Conservation (phyloP, 2,329 filamentous ascomycete genomes). For the Chrysoporthe puriensis region DNA sequence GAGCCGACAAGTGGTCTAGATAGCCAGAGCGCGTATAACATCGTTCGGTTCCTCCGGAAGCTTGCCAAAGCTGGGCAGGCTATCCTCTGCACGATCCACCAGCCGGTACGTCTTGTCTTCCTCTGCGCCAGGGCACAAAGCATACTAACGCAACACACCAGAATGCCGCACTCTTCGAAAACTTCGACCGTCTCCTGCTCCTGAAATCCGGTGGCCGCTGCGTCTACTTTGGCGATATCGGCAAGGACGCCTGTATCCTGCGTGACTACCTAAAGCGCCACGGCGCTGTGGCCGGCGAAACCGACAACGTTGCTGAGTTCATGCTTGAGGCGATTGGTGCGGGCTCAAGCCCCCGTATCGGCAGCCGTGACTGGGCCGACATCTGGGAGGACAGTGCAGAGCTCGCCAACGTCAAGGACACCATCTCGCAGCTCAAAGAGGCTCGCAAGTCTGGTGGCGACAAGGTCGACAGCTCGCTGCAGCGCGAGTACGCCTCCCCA, state of each 20-base stretch:
- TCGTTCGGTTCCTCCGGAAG: constrained; percentile 77
- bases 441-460: constrained; percentile 50
- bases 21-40: constrained; percentile 74
- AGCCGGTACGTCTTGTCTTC: constrained; percentile 54
- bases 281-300: constrained; percentile 61
- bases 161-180: constrained; percentile 82
- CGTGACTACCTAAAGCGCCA: constrained; percentile 64
- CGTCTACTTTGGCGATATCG: constrained; percentile 87
- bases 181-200: constrained; percentile 82
- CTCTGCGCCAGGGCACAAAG: background rate
- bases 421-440: constrained; percentile 69
- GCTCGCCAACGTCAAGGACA: constrained; percentile 65
- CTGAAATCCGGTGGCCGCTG: constrained; percentile 78
- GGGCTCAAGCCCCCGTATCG: constrained; percentile 71
- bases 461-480: constrained; percentile 53
- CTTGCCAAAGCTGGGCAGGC: constrained; percentile 80
- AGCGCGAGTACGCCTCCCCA: constrained; percentile 83
- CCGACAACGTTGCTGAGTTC: constrained; percentile 70
- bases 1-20: constrained; percentile 79
- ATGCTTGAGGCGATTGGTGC: constrained; percentile 87
- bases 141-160: constrained; percentile 1
- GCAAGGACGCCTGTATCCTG: constrained; percentile 72
- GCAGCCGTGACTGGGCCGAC: constrained; percentile 77
- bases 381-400: constrained; percentile 78
- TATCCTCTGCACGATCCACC: constrained; percentile 89